Evolutionary conservation across 164 flowering plant species (phyloP).

Genomic region (Vitis cinerea): DNA sequence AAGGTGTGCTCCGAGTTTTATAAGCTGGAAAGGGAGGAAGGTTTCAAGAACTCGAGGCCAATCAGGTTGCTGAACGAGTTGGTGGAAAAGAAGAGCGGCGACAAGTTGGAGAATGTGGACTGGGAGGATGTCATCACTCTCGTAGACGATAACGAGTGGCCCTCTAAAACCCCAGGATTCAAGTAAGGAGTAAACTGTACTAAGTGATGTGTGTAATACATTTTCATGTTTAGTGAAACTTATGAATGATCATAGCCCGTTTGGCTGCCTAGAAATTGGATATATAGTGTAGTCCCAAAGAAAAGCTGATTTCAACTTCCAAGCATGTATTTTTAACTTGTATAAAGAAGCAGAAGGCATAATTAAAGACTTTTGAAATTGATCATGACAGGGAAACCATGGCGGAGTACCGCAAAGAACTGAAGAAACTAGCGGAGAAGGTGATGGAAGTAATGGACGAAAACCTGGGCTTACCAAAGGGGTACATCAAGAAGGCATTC

Average conservation of each 20-base stretch:
- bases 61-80: conserved; percentile 54
- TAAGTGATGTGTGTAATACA: no score
- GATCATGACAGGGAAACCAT: conserved; percentile 65
- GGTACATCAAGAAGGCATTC: conserved; percentile 72
- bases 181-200: conserved; percentile 39
- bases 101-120: conserved; percentile 56
- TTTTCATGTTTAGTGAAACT: no score
- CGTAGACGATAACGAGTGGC: conserved; percentile 65
- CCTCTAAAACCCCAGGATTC: conserved; percentile 49
- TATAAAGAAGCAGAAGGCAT: no score
- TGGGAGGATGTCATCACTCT: conserved; percentile 91
- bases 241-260: no score
- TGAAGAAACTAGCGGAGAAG: conserved; percentile 66
- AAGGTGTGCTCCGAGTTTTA: conserved; percentile 59
- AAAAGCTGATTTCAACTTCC: no score
- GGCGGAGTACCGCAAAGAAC: conserved; percentile 66
- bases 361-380: no score
- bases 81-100: conserved; percentile 37
- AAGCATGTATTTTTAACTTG: no score
- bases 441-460: conserved; percentile 89
- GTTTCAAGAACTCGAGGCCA: conserved; percentile 48
- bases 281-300: no score
- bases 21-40: conserved; percentile 67
- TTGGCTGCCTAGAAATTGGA: no score
- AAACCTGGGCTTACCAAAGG: conserved; percentile 69